Evolutionary conservation across 805 yeast species (phyloP).

Genomic region (Torulaspora maleeae): DNA sequence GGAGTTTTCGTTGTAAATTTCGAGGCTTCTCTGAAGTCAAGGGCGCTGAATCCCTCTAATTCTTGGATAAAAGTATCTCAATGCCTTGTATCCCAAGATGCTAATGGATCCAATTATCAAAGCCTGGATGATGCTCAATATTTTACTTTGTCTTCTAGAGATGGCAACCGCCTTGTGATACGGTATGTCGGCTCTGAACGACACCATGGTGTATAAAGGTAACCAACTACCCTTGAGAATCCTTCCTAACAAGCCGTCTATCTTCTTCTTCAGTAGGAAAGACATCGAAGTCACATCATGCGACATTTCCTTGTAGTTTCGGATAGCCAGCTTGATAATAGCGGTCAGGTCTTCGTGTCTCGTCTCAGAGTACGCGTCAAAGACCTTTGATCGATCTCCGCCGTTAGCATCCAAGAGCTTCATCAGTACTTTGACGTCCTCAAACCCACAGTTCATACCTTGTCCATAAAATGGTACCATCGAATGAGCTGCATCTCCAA

Average conservation of each 20-base stretch:
- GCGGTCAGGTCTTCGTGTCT: constrained; percentile 69
- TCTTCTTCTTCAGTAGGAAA: constrained; percentile 59
- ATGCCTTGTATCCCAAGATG: constrained; percentile 7
- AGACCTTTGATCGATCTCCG: constrained; percentile 45
- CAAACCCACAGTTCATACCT: constrained; percentile 95
- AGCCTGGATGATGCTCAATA: constrained; percentile 37
- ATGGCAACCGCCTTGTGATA: constrained; percentile 62
- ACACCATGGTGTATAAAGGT: constrained; percentile 88
- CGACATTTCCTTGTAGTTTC: constrained; percentile 84
- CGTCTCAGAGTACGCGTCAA: constrained; percentile 47
- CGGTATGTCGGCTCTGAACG: constrained; percentile 77
- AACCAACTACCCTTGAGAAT: constrained; percentile 63
- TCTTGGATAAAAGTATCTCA: neutral
- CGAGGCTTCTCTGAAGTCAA: neutral
- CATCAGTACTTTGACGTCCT: constrained; percentile 71
- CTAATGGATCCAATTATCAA: constrained; percentile 10
- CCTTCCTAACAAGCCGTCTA: constrained; percentile 63
- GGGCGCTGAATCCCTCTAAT: constrained; percentile 2
- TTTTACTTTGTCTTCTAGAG: constrained; percentile 49
- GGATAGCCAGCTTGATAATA: constrained; percentile 71
- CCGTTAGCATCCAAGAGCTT: constrained; percentile 40
- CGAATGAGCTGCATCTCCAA: constrained; percentile 94
- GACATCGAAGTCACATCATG: constrained; percentile 60
- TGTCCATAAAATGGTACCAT: constrained; percentile 99
- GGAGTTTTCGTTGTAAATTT: too few relatives aligned